Evolutionary conservation across 768 basidiomycete species (phyloP), one percentile per base, ranked within the genome.

Genomic region (Amanita phalloides): DNA sequence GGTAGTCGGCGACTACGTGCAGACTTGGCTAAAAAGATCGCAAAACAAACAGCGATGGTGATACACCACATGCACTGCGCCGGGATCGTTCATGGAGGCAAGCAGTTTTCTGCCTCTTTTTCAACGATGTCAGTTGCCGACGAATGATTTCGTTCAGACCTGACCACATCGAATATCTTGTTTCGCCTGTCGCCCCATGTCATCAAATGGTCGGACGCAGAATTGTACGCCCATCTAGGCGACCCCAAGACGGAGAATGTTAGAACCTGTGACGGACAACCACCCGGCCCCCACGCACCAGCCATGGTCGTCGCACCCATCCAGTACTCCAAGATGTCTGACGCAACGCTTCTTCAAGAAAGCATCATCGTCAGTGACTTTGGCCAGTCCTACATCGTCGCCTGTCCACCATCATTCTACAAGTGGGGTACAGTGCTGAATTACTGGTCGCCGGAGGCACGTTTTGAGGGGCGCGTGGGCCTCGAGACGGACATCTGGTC

Each of bases 401-500:
- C 51, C 44, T 51, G 21, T 57, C 66, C 57, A 2, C 67, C 66
- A 25, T 9, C 41, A 10, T 45, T 48, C 59, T 69, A 71, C 56
- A n/a, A 61, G 37, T 63, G 69, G 26, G 62, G 44, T 20, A 71
- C 66, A 0, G 46, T 58, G 45, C 48, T 64, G 3, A 52, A 67
- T 55, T 71, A 71, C 60, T 49, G 46, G 45, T 59, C 71, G 0
- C 72, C 69, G 21, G 70, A 73, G 54, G 49, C 59, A 9, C 62
- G 55, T n/a, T 72, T 71, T 55, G 71, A 67, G 51, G 57, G 55
- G 9, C 44, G 54, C 3, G 52, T 53, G 6, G 59, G 62, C 30
- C 45, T 64, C 35, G 56, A 53, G 44, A 37, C 72, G 10, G 71
- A 73, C 54, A 55, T 74, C 32, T 74, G 73, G 73, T 57, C 64